Conservation (phyloP, 1,139 yeast species). For the Sugiyamaella novakii region DNA sequence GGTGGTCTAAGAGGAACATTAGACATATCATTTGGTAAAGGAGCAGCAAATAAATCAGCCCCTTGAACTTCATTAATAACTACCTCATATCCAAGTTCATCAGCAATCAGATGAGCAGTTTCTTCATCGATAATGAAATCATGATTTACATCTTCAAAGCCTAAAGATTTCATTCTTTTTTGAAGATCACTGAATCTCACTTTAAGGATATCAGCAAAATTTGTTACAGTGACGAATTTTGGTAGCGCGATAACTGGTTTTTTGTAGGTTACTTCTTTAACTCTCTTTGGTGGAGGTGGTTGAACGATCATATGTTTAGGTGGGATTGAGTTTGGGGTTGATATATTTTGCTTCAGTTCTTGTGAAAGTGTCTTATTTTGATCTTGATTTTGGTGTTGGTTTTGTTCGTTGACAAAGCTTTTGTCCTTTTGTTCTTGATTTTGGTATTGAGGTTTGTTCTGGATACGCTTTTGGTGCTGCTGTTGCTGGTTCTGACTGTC, state of each 20-base stretch:
- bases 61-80: slow-evolving; percentile 60
- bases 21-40: slow-evolving; percentile 46
- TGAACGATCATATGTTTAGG: neutral
- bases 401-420: too few relatives aligned
- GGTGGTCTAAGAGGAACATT: slow-evolving; percentile 72
- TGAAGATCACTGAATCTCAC: slow-evolving; percentile 65
- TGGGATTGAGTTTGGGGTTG: neutral
- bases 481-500: neutral
- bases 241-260: slow-evolving; percentile 57
- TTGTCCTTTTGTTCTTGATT: neutral
- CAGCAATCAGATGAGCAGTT: slow-evolving; percentile 82
- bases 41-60: slow-evolving; percentile 59
- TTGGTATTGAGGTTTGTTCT: neutral
- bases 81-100: slow-evolving; percentile 76
- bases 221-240: slow-evolving; percentile 70
- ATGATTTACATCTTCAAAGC: slow-evolving; percentile 73
- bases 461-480: neutral
- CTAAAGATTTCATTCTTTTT: slow-evolving; percentile 61
- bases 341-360: neutral
- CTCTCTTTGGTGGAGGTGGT: slow-evolving; percentile 9
- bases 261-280: slow-evolving; percentile 14
- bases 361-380: neutral
- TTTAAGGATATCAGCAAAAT: slow-evolving; percentile 69
- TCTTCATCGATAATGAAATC: slow-evolving; percentile 84
- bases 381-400: neutral